A percentile compares a stretch with the other conserved stretches of the same genome.
These are phyloP conservation scores for Punica granatum DNA, from an alignment of 345 rosid genomes.

Conservation along the genomic window DNA sequence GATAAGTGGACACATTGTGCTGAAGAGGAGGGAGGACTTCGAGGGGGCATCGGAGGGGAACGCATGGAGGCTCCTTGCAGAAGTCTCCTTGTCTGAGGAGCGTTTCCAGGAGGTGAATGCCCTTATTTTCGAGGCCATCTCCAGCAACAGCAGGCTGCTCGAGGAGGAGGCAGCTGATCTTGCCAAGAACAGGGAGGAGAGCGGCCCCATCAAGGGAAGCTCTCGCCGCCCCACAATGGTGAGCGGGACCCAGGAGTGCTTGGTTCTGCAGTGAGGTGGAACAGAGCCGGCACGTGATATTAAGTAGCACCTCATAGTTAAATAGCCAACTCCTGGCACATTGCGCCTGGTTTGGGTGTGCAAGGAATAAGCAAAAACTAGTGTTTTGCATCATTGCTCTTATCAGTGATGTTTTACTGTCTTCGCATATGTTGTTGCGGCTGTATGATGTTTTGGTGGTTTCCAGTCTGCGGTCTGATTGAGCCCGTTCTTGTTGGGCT, in stretches of 20 bases:
- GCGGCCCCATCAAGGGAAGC: slow-evolving; percentile 25
- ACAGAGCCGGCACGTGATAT: neutral
- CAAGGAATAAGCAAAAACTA: neutral
- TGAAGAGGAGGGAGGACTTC: slow-evolving; percentile 81
- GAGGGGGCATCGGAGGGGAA: slow-evolving; percentile 86
- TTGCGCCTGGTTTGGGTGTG: neutral
- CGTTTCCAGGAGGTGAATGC: slow-evolving; percentile 69
- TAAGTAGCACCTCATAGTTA: neutral
- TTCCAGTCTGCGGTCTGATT: neutral
- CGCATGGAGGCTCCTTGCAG: slow-evolving; percentile 85
- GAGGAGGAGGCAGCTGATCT: slow-evolving; percentile 20
- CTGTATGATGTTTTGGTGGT: neutral
- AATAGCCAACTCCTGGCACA: neutral
- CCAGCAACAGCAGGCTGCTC: slow-evolving; percentile 16
- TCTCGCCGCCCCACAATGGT: slow-evolving; percentile 27
- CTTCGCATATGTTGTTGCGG: neutral
- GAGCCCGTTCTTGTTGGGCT: neutral
- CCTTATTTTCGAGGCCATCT: slow-evolving; percentile 56
- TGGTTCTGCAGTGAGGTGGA: slow-evolving; percentile 54
- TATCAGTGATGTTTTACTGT: neutral
- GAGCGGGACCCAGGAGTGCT: slow-evolving; percentile 55
- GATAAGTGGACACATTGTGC: slow-evolving; percentile 95
- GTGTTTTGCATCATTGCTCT: neutral
- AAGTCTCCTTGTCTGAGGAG: slow-evolving; percentile 83
- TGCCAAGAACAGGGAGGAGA: slow-evolving; percentile 4